Evolutionary conservation across 208 protist genomes (phyloP).

Genomic region (Strigomonas galati): DNA sequence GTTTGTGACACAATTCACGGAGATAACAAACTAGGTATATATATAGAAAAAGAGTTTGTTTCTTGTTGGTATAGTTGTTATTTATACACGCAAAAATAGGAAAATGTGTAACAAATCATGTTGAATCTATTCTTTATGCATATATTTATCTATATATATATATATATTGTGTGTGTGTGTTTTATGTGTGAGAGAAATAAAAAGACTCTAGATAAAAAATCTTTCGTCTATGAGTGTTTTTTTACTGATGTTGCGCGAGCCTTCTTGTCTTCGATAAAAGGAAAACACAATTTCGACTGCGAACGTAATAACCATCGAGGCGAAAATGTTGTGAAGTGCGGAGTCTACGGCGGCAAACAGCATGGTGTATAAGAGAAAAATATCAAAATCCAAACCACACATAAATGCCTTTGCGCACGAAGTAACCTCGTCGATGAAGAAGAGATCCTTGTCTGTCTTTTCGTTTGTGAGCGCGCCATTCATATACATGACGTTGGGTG

Average conservation of each 20-base stretch:
- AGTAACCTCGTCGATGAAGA: conserved; percentile 70
- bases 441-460: conserved; percentile 67
- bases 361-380: conserved; percentile 69
- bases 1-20: background rate
- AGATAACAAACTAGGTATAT: conserved; percentile 4
- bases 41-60: background rate
- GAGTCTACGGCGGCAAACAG: conserved; percentile 70
- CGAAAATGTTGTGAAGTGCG: conserved; percentile 60
- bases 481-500: conserved; percentile 84
- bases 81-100: background rate
- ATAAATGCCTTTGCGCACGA: conserved; percentile 67
- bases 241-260: conserved; percentile 59
- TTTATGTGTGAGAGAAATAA: no score
- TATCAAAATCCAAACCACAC: conserved; percentile 66
- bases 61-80: background rate
- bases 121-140: background rate
- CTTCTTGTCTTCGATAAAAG: conserved; percentile 54
- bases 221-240: conserved; percentile 82
- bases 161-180: no score
- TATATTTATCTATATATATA: no score
- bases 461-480: conserved; percentile 71
- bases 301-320: conserved; percentile 56
- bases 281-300: conserved; percentile 48
- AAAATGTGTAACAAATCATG: background rate
- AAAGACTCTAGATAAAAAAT: conserved; percentile 82